Evolutionary conservation across 2,329 filamentous ascomycete species (phyloP), one percentile per base, ranked within the genome.

Genomic region (Fusarium lyarnte): DNA sequence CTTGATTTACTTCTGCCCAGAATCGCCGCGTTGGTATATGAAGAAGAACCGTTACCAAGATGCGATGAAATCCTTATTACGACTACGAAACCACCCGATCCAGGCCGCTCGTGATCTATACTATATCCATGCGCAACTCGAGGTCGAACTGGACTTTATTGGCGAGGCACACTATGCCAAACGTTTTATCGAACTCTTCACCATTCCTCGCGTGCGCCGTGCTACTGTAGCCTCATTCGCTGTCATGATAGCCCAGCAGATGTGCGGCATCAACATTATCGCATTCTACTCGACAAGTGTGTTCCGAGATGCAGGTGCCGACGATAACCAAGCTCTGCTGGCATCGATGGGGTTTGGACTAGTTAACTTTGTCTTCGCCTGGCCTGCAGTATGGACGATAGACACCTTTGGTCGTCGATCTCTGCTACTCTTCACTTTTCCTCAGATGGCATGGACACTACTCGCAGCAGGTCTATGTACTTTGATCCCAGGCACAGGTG

Each of bases 161-260:
- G 82, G 79, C 36, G 76, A 85, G 10, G 87, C 82, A 75, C 91
- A 86, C 80, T 91, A 92, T 76, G 38, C 89, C 54, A 87, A 84
- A 27, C 88, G 92, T 21, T 90, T 93, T 72, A 74, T 86, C 41
- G 88, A 93, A 77, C 83, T 92, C 3, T 92, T 94, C 76, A 92
- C 89, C 16, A 87, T 94, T 63, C 90, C 92, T 3, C 88, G 92
- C 51, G 85, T 93, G 16, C 88, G 91, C 19, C 87, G 91, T 43
- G 94, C 94, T 6, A 95, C 91, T 7, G 85, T 93, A 35, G 94
- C 93, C 10, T 92, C 93, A 2, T 93, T 91, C 72, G 89, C 90
- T 3, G 93, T 95, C 73, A 97, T 97, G 94, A 90, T 93, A 75
- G 90, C 90, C 1, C 91, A 93, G 80, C 90, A 93, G 79, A 90